These are phyloP conservation scores for Huntiella bhutanensis DNA, from an alignment of 2,329 filamentous ascomycete species.

Conservation along the genomic window DNA sequence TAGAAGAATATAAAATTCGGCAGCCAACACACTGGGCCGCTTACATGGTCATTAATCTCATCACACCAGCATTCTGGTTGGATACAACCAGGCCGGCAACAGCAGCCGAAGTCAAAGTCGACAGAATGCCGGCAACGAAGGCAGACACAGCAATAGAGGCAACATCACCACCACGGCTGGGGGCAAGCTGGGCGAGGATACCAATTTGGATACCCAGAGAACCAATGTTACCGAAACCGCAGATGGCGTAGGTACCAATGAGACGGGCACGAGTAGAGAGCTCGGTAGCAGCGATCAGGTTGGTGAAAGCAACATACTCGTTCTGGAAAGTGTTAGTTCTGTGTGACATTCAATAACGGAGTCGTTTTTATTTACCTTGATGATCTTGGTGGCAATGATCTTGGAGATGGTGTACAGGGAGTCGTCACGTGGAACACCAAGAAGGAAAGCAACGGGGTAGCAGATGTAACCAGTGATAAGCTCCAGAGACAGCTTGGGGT, in stretches of 20 bases:
- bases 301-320: slow-evolving; percentile 57
- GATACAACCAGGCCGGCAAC: slow-evolving; percentile 61
- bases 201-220: slow-evolving; percentile 81
- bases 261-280: slow-evolving; percentile 54
- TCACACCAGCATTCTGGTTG: slow-evolving; percentile 18
- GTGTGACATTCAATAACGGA: not conserved
- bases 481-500: slow-evolving; percentile 44
- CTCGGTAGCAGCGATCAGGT: slow-evolving; percentile 32
- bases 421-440: slow-evolving; percentile 51
- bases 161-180: slow-evolving; percentile 54
- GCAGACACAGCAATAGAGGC: slow-evolving; percentile 59
- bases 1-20: too few species aligned
- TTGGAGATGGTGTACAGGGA: slow-evolving; percentile 54
- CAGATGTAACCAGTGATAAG: slow-evolving; percentile 60
- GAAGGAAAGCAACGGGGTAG: slow-evolving; percentile 62
- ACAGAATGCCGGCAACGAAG: slow-evolving; percentile 56
- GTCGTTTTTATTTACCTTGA: slow-evolving; percentile 29
- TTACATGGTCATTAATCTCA: slow-evolving; percentile 10
- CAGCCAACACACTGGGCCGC: not conserved
- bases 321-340: slow-evolving; percentile 27
- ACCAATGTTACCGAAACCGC: slow-evolving; percentile 70
- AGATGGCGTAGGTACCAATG: slow-evolving; percentile 74
- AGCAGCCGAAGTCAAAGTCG: slow-evolving; percentile 59
- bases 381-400: slow-evolving; percentile 69
- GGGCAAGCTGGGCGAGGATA: slow-evolving; percentile 65